phyloP scores from a whole-genome alignment of 2,329 filamentous ascomycete species.

The Aspergillus japonicus region DNA sequence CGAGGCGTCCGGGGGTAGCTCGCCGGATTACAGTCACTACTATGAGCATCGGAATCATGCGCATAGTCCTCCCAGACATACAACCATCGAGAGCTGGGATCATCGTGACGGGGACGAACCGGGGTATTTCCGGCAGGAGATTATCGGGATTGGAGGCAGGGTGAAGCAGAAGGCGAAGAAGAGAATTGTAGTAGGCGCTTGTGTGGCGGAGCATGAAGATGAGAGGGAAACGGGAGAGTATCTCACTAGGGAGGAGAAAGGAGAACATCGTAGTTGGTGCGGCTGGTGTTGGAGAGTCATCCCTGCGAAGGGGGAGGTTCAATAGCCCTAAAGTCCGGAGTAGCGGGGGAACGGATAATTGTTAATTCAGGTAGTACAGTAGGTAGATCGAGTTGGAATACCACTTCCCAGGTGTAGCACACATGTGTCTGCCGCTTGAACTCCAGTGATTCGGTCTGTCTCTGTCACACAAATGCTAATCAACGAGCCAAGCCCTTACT shows the following conservation, averaged over 20 bases:
- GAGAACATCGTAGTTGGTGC: conserved; percentile 76
- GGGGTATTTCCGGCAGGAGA: conserved; percentile 82
- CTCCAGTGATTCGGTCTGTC: too few relatives aligned
- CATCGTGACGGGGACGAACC: conserved; percentile 48
- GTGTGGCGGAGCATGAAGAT: conserved; percentile 82
- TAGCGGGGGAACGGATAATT: too few relatives aligned
- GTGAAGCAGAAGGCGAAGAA: conserved; percentile 87
- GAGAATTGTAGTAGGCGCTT: conserved; percentile 76
- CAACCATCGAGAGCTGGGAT: conserved; percentile 14
- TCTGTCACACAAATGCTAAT: too few relatives aligned
- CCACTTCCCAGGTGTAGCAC: too few relatives aligned
- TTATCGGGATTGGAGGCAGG: conserved; percentile 84
- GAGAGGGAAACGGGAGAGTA: conserved; percentile 66
- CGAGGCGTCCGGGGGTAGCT: conserved; percentile 46
- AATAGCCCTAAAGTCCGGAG: too few relatives aligned
- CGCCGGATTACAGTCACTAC: conserved; percentile 28
- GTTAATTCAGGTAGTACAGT: background rate
- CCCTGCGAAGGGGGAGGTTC: conserved; percentile 52
- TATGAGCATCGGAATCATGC: conserved; percentile 17
- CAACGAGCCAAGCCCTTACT: too few relatives aligned
- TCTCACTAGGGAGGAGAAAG: conserved; percentile 68
- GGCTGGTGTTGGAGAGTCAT: conserved; percentile 84
- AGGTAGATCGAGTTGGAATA: background rate
- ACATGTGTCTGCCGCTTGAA: too few relatives aligned
- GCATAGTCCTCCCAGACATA: conserved; percentile 15